phyloP scores from a whole-genome alignment of 164 flowering plant genomes.

The Kingdonia uniflora region DNA sequence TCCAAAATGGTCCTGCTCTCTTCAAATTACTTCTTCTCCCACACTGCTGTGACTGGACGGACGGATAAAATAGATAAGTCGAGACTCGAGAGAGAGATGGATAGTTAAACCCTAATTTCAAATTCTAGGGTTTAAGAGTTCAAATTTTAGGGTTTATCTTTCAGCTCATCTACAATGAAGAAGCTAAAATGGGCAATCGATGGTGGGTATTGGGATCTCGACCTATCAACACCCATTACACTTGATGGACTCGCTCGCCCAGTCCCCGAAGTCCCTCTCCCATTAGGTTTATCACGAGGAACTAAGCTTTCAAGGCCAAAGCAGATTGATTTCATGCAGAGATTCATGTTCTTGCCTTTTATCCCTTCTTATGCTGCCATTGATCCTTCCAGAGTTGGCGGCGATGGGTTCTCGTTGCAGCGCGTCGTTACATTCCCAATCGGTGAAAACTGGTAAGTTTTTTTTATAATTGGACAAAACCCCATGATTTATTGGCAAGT shows the following conservation, averaged over 20 bases:
- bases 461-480: not conserved
- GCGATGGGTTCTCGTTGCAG: slow-evolving; percentile 47
- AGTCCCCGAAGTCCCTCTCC: slow-evolving; percentile 43
- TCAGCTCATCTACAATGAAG: too few relatives aligned
- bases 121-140: too few relatives aligned
- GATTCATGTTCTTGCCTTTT: slow-evolving; percentile 64
- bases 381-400: slow-evolving; percentile 7
- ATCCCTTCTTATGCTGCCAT: slow-evolving; percentile 45
- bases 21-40: too few relatives aligned
- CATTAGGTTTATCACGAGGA: slow-evolving; percentile 71
- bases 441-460: slow-evolving; percentile 39
- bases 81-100: too few relatives aligned
- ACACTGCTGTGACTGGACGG: too few relatives aligned
- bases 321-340: slow-evolving; percentile 84
- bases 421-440: slow-evolving; percentile 59
- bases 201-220: slow-evolving; percentile 73
- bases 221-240: slow-evolving; percentile 64
- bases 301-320: slow-evolving; percentile 58
- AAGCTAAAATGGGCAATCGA: slow-evolving; percentile 85
- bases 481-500: too few relatives aligned
- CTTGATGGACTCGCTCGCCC: slow-evolving; percentile 60
- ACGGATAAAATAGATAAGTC: too few relatives aligned
- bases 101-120: too few relatives aligned
- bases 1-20: too few relatives aligned
- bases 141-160: too few relatives aligned